Conservation (phyloP, 2,329 filamentous ascomycete species). For the Triangularia verruculosa region DNA sequence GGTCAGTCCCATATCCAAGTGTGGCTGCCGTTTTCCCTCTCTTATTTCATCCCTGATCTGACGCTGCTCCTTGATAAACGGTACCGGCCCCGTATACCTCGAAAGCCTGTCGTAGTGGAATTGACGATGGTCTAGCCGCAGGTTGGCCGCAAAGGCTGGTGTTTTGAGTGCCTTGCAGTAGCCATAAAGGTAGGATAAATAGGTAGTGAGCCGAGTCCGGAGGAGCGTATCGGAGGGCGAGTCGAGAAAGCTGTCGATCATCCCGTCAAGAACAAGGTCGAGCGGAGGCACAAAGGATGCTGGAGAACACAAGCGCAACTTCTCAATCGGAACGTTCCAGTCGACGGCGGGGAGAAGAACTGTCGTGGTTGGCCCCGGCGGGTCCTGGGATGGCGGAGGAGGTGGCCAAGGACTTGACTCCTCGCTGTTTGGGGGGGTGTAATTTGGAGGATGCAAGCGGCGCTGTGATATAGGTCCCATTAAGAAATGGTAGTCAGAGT, state of each 20-base stretch:
- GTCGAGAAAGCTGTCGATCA: conserved; percentile 7
- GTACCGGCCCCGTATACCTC: conserved; percentile 3
- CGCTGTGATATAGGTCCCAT: background rate
- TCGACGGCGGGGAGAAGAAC: conserved; percentile 6
- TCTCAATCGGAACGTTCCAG: conserved; percentile 1
- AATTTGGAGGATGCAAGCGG: conserved; percentile 3
- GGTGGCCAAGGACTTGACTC: background rate
- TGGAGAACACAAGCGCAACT: background rate
- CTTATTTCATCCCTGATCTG: conserved; percentile 12
- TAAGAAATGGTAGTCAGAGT: background rate
- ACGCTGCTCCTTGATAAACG: conserved; percentile 10
- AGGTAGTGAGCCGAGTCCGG: background rate
- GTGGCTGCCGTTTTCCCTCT: background rate
- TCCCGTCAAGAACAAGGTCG: conserved; percentile 4
- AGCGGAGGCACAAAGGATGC: conserved; percentile 4
- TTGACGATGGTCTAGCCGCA: conserved; percentile 13
- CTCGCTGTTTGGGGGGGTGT: background rate
- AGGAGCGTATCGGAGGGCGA: background rate
- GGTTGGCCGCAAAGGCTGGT: background rate
- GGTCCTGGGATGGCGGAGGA: background rate
- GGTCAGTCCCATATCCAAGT: no score
- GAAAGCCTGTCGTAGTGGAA: conserved; percentile 15
- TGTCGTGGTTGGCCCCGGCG: background rate
- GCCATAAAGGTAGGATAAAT: conserved; percentile 12
- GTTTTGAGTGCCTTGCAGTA: conserved; percentile 8